Base-by-base conservation (phyloP, 2,329 filamentous ascomycete species). In the Exophiala alcalophila region DNA sequence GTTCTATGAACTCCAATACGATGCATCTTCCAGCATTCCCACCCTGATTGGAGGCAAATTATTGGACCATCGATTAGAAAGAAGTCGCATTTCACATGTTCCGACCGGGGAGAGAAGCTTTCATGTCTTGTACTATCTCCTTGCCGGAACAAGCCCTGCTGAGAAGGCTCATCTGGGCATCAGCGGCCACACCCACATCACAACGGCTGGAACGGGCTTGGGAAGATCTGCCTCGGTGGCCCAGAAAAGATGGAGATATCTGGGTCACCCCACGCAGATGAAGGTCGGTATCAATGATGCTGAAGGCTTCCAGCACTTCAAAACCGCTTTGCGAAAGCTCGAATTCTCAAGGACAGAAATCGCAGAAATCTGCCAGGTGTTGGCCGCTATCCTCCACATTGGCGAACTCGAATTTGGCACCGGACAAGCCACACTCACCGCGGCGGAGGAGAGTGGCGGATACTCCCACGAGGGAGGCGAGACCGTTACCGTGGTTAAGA, bases 81-180 rank as follows among this genome's bases (percentile, higher is more conserved):
- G 92, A 44, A 95, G 89, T 67, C 80, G 92, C 51, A 89, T 98
- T 51, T 82, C 92, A 19, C 81, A 88, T 27, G 90, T 97, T 0
- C 92, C 92, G 1, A 95, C 92, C 0, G 92, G 92, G 57, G 92
- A 98, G 68, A 84, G 92, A 30, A 97, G 92, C 64, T 97, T 96
- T 63, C 92, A 98, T 65, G 78, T 94, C 18, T 73, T 98, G 6
- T 98, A 98, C 71, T 98, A 98, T 63, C 79, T 98, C 3, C 72
- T 98, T 20, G 85, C 91, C 1, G 92, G 92, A 43, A 97, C 92
- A 9, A 96, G 89, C 57, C 75, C 80, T 3, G 87, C 88, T 3
- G 92, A 98, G 64, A 96, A 91, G 72, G 65, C 83, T 9, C 92
- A 98, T 73, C 71, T 98, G 31, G 80, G 81, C 20, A 71, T 87